Evolutionary conservation across 2,329 filamentous ascomycete species (phyloP).

Genomic region (Exophiala dermatitidis): DNA sequence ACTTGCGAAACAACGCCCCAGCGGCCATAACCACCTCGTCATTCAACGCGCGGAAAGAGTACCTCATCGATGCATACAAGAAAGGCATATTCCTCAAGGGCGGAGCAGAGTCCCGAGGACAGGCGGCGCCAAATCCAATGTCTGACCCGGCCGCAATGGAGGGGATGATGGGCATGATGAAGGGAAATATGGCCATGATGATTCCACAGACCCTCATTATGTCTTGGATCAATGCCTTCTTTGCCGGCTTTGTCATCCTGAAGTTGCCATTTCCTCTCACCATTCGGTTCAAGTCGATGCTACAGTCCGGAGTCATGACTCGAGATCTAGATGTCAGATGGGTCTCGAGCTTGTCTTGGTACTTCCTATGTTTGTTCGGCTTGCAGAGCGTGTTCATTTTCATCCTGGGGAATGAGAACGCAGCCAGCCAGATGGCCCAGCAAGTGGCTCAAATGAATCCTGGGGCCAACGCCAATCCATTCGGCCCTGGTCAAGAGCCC

Average conservation of each 20-base stretch:
- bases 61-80: slow-evolving; percentile 73
- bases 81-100: slow-evolving; percentile 84
- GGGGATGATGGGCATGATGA: slow-evolving; percentile 99
- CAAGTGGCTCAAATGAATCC: slow-evolving; percentile 71
- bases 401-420: slow-evolving; percentile 89
- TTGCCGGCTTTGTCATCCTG: slow-evolving; percentile 96
- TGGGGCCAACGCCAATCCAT: slow-evolving; percentile 61
- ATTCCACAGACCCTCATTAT: slow-evolving; percentile 98
- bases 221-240: slow-evolving; percentile 99
- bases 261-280: slow-evolving; percentile 96
- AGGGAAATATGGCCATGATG: slow-evolving; percentile 99
- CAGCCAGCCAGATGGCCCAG: slow-evolving; percentile 73
- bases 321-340: slow-evolving; percentile 94
- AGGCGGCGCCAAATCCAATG: slow-evolving; percentile 88
- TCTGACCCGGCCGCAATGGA: slow-evolving; percentile 95
- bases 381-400: slow-evolving; percentile 97
- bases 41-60: slow-evolving; percentile 74
- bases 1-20: slow-evolving; percentile 73
- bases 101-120: slow-evolving; percentile 67
- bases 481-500: slow-evolving; percentile 86
- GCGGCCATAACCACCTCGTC: slow-evolving; percentile 70
- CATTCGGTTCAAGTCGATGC: slow-evolving; percentile 98
- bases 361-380: slow-evolving; percentile 95
- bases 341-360: slow-evolving; percentile 98
- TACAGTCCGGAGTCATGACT: slow-evolving; percentile 93